These are phyloP conservation scores for Synchytrium microbalum DNA, from an alignment of 371 early-diverging fungal species.

Conservation along the genomic window DNA sequence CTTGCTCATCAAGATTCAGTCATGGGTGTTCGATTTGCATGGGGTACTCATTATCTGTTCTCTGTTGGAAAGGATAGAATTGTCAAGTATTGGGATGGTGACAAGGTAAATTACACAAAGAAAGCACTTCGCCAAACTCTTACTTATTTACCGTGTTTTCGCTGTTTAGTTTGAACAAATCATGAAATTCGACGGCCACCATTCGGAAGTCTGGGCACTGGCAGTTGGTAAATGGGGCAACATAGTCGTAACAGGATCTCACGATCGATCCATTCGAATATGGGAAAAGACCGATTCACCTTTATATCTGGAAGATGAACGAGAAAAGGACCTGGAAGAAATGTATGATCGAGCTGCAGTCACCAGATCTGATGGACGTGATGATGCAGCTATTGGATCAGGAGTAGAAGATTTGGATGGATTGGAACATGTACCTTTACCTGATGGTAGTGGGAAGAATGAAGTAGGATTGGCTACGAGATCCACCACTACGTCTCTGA, in stretches of 20 bases:
- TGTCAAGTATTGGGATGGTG: conserved; percentile 95
- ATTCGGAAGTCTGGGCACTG: conserved; percentile 88
- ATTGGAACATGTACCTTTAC: conserved; percentile 14
- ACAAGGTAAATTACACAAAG: conserved; percentile 48
- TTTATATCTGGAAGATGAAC: conserved; percentile 82
- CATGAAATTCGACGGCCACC: conserved; percentile 81
- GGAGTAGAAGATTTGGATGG: conserved; percentile 22
- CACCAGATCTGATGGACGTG: conserved; percentile 15
- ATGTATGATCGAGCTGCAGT: conserved; percentile 51
- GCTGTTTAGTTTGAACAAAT: conserved; percentile 75
- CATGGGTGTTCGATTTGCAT: conserved; percentile 78
- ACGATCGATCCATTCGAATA: conserved; percentile 85
- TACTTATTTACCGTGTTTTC: conserved; percentile 4
- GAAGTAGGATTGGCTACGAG: conserved; percentile 68
- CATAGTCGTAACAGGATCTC: conserved; percentile 76
- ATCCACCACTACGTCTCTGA: conserved; percentile 81
- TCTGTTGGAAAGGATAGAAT: conserved; percentile 78
- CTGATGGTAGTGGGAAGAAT: conserved; percentile 5
- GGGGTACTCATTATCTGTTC: conserved; percentile 91
- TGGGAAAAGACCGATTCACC: conserved; percentile 95
- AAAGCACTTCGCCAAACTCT: background rate
- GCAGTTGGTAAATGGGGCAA: conserved; percentile 80
- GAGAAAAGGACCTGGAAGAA: conserved; percentile 87
- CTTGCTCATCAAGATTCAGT: conserved; percentile 91
- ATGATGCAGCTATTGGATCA: conserved; percentile 31